Evolutionary conservation across 495 filamentous ascomycete species (phyloP), one percentile per base, ranked within the genome.

Genomic region (Jackrogersella multiformis): DNA sequence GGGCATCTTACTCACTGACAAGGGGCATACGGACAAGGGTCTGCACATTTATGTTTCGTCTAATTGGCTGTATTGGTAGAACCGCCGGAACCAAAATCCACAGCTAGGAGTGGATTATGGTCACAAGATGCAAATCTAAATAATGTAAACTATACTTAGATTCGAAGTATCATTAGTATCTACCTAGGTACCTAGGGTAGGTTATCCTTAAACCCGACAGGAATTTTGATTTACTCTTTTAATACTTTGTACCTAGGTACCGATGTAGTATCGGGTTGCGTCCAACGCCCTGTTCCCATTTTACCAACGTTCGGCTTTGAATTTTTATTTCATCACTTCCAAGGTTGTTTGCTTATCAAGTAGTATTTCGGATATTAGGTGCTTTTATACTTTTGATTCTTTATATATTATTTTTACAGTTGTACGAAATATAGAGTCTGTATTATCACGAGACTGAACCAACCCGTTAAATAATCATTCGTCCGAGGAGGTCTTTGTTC

Each of bases 91-190:
- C 57, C 51, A 57, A n/a, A 66, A 60, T 39, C 66, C 56, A 69
- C 66, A 64, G 60, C 30, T 51, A 51, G 42, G 67, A 66, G 67
- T 62, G 61, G 61, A 38, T 62, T 61, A 12, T 61, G 67, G 61
- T 70, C 67, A 70, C 67, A 70, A 70, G 67, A 70, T 70, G 52
- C 53, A 58, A 70, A 65, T 66, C 61, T 58, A 61, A 62, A 53
- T 38, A 4, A 62, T 45, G 66, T 69, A 69, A 34, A 20, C 36
- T 68, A 51, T 66, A 66, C 64, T 41, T 66, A 4, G 12, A 35
- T 34, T 39, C 7, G 41, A 66, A 13, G 64, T 62, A 61, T n/a
- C n/a, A n/a, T n/a, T n/a, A n/a, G n/a, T n/a, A n/a, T n/a, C n/a
- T n/a, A n/a, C n/a, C n/a, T n/a, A n/a, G n/a, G n/a, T n/a, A n/a